Percentiles rank a stretch among this genome's conserved stretches.
Evolutionary conservation across 192 early-diverging fungal species (phyloP).

Genomic region (Funneliformis mosseae): DNA sequence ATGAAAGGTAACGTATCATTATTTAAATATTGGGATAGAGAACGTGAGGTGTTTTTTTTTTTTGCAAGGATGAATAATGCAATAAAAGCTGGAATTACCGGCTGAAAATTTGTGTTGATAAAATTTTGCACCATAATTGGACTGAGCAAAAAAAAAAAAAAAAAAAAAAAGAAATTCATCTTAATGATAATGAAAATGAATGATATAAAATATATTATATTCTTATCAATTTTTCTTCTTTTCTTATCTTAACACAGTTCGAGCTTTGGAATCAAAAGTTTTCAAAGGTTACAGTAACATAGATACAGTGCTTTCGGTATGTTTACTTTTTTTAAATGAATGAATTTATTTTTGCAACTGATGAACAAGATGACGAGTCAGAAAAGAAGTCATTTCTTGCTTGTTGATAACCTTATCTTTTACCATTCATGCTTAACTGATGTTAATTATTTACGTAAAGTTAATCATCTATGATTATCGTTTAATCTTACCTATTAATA

Average conservation of each 20-base stretch:
- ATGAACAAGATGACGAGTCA: conserved; percentile 18
- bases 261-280: too few species aligned
- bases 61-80: conserved; percentile 40
- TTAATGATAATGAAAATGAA: not conserved
- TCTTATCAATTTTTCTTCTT: too few species aligned
- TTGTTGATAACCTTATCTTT: conserved; percentile 1
- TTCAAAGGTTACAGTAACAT: too few species aligned
- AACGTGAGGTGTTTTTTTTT: not conserved
- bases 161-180: not conserved
- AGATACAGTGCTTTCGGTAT: not conserved
- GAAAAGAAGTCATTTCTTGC: not conserved
- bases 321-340: conserved; percentile 7
- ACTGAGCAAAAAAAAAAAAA: not conserved
- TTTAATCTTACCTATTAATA: too few species aligned
- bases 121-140: conserved; percentile 61
- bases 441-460: not conserved
- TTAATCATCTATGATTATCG: too few species aligned
- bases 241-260: too few species aligned
- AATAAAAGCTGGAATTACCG: conserved; percentile 81
- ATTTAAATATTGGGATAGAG: conserved; percentile 11
- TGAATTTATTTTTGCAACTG: not conserved
- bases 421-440: conserved; percentile 21
- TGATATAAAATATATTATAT: not conserved
- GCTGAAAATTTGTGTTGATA: conserved; percentile 65
- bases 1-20: not conserved